Base-by-base conservation (phyloP, 805 yeast species). In the Ogataea kodamae region DNA sequence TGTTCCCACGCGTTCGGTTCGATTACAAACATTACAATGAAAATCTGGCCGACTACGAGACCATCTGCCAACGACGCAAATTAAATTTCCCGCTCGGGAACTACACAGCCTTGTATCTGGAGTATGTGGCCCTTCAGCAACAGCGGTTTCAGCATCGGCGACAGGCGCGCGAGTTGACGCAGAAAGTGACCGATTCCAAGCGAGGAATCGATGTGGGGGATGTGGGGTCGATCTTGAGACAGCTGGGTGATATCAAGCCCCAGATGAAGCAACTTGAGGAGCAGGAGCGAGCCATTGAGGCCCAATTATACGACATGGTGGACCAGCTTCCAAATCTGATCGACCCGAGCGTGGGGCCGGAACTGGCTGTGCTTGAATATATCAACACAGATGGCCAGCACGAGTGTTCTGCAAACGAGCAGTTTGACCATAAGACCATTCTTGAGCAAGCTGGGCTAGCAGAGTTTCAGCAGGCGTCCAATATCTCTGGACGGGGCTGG, bases 401-500 rank as follows among this genome's bases (percentile, higher is more conserved):
- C n/a, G 11, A 18, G 2, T 18, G 25, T 0, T 17, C 25, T 1
- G 32, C 38, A 1, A 22, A 32, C 13, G 36, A 42, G 3, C 35
- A 33, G 1, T 48, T 54, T 11, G 86, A 81, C 50, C 98, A 92
- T 55, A 74, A 79, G 28, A 60, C 54, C 4, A 81, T 92, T n/a
- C 88, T 85, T 43, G 75, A 69, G 14, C 57, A 62, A n/a, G 68
- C 86, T 21, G 74, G 77, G 0, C 59, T 90, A 16, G 60, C 87
- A 16, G 92, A 92, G 39, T 72, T 92, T 33, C 62, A 65, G 11
- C 65, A 74, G 1, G 97, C 95, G 0, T 65, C 97, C 0, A 66
- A 71, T 19, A 74, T 86, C 1, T 73, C 92, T 5, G 96, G 96
- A 0, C 59, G 74, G n/a, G 85, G 95, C 2, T 88, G 95, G 82